Evolutionary conservation across 2,329 filamentous ascomycete species (phyloP).

Genomic region (Exophiala sp.): DNA sequence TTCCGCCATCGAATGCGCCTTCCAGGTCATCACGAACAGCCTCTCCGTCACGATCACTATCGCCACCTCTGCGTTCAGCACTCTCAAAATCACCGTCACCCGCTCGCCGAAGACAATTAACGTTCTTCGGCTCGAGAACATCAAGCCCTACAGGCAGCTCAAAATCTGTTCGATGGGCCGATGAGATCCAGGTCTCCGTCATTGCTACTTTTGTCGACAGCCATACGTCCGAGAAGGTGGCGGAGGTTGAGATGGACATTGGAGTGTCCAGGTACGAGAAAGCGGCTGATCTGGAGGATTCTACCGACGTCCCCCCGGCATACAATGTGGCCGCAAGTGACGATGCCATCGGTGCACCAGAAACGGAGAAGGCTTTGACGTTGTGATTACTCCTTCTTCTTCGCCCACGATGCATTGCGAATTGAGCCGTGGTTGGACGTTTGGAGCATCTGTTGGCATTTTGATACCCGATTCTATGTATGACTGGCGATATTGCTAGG

Average conservation of each 20-base stretch:
- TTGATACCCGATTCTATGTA: no score
- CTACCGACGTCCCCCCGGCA: no score
- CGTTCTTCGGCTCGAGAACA: slow-evolving; percentile 4
- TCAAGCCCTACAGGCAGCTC: slow-evolving; percentile 2
- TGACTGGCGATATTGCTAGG: no score
- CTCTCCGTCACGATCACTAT: neutral
- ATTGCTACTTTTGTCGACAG: slow-evolving; percentile 6
- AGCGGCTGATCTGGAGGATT: no score
- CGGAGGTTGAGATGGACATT: slow-evolving; percentile 6
- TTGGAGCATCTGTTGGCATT: no score
- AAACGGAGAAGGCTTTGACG: no score
- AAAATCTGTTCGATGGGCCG: slow-evolving; percentile 23
- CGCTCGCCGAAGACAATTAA: neutral
- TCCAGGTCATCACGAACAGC: neutral
- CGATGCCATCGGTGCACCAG: no score
- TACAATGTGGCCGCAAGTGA: no score
- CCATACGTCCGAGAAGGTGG: neutral
- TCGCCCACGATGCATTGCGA: no score
- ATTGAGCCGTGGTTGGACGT: no score
- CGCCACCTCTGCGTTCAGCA: slow-evolving; percentile 17
- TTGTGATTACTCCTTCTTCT: no score
- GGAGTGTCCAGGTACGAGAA: neutral
- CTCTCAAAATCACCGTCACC: slow-evolving; percentile 16
- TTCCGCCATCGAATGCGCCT: neutral
- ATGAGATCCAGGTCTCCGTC: slow-evolving; percentile 14